Evolutionary conservation across 2,329 filamentous ascomycete species (phyloP).

Genomic region (Ceratocystis huliohia): DNA sequence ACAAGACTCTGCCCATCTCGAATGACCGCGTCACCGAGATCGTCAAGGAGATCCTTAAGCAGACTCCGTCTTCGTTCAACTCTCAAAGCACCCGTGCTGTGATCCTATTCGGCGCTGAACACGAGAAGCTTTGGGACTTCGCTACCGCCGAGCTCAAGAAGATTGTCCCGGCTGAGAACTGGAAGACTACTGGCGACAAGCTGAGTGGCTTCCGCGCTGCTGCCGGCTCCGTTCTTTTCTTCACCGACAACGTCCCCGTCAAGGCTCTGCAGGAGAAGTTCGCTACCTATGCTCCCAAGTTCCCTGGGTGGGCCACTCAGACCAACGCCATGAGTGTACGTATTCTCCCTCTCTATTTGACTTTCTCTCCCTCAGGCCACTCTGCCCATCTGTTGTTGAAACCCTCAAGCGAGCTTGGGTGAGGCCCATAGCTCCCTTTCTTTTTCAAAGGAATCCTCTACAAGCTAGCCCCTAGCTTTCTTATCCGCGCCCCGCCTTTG

Average conservation of each 20-base stretch:
- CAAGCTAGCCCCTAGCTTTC: not conserved
- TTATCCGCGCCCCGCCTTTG: not conserved
- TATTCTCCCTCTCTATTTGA: not conserved
- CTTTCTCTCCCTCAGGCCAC: not conserved
- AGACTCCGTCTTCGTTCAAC: conserved; percentile 78
- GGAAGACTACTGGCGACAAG: conserved; percentile 38
- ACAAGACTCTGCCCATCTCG: conserved; percentile 48
- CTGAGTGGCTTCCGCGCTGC: conserved; percentile 50
- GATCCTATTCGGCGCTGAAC: conserved; percentile 67
- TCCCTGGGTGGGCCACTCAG: conserved; percentile 65
- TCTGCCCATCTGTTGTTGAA: not conserved
- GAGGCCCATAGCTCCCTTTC: conserved; percentile 2
- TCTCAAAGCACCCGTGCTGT: conserved; percentile 69
- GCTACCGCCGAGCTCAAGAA: conserved; percentile 50
- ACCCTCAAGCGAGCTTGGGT: not conserved
- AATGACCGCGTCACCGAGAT: conserved; percentile 50
- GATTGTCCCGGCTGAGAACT: conserved; percentile 54
- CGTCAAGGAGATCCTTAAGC: conserved; percentile 48
- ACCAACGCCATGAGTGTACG: conserved; percentile 57
- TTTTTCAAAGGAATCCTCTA: not conserved
- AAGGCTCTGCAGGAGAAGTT: conserved; percentile 55
- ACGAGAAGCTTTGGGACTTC: conserved; percentile 79
- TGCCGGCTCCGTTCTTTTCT: conserved; percentile 80
- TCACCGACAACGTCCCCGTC: conserved; percentile 60
- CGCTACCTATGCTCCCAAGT: conserved; percentile 63